phyloP scores from a whole-genome alignment of 2,329 filamentous ascomycete species.

The Anisogramma anomala region DNA sequence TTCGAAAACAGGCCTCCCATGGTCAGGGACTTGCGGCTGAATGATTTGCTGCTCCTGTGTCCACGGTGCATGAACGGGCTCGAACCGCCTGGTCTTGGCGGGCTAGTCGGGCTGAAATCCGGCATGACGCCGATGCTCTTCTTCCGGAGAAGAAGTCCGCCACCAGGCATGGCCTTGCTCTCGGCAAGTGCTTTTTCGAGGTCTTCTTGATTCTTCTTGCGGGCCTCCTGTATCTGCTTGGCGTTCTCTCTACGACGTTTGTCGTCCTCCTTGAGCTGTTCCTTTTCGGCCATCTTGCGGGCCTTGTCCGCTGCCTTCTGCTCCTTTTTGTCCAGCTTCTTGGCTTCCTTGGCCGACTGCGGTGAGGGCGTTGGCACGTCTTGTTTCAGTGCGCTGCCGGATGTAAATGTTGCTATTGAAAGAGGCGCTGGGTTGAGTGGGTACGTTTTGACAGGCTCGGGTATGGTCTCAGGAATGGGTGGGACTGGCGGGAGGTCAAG shows the following conservation, averaged over 20 bases:
- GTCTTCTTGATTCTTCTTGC: constrained; percentile 49
- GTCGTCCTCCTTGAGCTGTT: constrained; percentile 32
- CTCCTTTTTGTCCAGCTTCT: constrained; percentile 59
- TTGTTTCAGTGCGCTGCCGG: constrained; percentile 42
- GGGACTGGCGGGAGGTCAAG: constrained; percentile 17
- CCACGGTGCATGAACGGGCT: constrained; percentile 49
- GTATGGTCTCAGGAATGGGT: constrained; percentile 16
- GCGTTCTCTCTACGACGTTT: constrained; percentile 29
- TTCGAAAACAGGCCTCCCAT: constrained; percentile 41
- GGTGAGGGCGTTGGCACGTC: constrained; percentile 24
- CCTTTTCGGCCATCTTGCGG: constrained; percentile 34
- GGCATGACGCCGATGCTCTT: constrained; percentile 27
- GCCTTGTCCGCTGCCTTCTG: constrained; percentile 42
- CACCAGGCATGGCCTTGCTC: constrained; percentile 50
- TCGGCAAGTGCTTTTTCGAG: constrained; percentile 52
- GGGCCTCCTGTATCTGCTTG: constrained; percentile 25
- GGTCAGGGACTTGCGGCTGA: constrained; percentile 64
- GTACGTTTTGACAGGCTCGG: constrained; percentile 17
- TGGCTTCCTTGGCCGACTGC: constrained; percentile 45
- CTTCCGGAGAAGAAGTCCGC: constrained; percentile 27
- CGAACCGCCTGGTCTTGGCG: constrained; percentile 17
- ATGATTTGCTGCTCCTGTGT: constrained; percentile 62
- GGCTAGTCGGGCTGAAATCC: constrained; percentile 21
- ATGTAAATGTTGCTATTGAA: constrained; percentile 17
- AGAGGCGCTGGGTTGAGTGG: constrained; percentile 22